Conservation (phyloP, 2,329 filamentous ascomycete genomes). For the Tolypocladium guangdongense region DNA sequence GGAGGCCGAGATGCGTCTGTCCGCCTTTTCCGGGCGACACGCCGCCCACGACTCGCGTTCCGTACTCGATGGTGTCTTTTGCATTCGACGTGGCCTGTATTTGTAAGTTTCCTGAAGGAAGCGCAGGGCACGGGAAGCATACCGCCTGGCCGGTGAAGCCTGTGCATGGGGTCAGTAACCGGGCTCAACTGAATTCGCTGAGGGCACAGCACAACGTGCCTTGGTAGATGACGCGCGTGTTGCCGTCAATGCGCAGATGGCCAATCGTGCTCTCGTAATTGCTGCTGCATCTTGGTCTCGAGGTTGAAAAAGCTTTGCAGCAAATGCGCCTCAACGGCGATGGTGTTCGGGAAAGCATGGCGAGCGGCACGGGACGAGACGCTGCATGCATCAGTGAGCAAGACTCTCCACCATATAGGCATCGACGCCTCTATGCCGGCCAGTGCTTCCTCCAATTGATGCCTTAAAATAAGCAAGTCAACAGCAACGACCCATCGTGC, state of each 20-base stretch:
- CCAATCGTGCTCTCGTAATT: constrained; percentile 17
- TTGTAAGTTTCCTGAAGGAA: neutral
- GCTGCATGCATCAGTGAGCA: neutral
- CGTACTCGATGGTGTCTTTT: constrained; percentile 25
- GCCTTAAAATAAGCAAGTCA: neutral
- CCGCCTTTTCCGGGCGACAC: constrained; percentile 26
- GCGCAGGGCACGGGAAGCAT: neutral
- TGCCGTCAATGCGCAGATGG: constrained; percentile 15
- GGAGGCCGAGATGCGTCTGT: constrained; percentile 19
- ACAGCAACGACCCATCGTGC: neutral
- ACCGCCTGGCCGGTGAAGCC: constrained; percentile 28
- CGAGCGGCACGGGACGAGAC: neutral
- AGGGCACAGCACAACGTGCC: constrained; percentile 7
- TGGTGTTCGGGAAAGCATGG: neutral
- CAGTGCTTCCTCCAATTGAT: neutral
- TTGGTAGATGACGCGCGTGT: constrained; percentile 25
- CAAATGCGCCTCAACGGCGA: neutral
- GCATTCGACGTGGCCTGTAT: constrained; percentile 25
- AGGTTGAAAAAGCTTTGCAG: neutral
- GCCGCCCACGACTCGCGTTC: constrained; percentile 26
- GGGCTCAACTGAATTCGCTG: no score
- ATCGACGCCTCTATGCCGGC: no score
- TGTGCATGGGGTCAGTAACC: constrained; percentile 9
- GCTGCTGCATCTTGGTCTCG: neutral
- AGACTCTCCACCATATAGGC: no score